Conservation (phyloP, 805 yeast genomes). For the Metschnikowia peoriensis region DNA sequence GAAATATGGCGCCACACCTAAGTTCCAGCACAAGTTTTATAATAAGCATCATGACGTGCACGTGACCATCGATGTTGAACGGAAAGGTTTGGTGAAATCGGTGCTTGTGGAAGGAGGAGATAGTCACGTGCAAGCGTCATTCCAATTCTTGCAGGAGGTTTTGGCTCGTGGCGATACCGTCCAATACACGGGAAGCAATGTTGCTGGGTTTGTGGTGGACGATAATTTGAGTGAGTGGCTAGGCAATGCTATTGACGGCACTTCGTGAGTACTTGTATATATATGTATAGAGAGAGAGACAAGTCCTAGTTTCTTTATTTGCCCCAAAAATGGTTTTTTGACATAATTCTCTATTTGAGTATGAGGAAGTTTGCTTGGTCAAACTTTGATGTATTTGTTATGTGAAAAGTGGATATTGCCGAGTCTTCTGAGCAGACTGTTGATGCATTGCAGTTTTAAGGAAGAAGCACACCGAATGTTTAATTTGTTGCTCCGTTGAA, state of each 20-base stretch:
- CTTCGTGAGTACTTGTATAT: conserved; percentile 17
- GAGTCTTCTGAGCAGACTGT: too few species aligned
- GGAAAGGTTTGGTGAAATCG: conserved; percentile 26
- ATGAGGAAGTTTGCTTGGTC: too few species aligned
- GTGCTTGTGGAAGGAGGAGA: background rate
- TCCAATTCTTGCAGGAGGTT: conserved; percentile 31
- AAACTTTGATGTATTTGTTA: too few species aligned
- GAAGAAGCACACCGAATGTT: too few species aligned
- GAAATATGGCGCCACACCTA: conserved; percentile 76
- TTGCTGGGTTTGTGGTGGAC: conserved; percentile 45
- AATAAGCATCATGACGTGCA: conserved; percentile 30
- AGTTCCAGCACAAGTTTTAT: conserved; percentile 53
- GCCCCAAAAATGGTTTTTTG: too few species aligned
- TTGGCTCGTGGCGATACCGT: conserved; percentile 27
- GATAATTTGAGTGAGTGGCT: conserved; percentile 47
- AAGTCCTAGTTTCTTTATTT: background rate
- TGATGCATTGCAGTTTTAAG: too few species aligned
- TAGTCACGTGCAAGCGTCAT: conserved; percentile 12
- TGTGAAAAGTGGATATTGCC: too few species aligned
- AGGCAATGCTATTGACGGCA: conserved; percentile 46
- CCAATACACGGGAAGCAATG: conserved; percentile 40
- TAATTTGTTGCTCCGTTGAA: too few species aligned
- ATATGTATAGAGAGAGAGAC: background rate
- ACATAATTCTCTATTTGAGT: too few species aligned
- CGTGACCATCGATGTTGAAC: conserved; percentile 48